Evolutionary conservation across 345 rosid species (phyloP), one percentile per base, ranked within the genome.

Genomic region (Eucalyptus regnans): DNA sequence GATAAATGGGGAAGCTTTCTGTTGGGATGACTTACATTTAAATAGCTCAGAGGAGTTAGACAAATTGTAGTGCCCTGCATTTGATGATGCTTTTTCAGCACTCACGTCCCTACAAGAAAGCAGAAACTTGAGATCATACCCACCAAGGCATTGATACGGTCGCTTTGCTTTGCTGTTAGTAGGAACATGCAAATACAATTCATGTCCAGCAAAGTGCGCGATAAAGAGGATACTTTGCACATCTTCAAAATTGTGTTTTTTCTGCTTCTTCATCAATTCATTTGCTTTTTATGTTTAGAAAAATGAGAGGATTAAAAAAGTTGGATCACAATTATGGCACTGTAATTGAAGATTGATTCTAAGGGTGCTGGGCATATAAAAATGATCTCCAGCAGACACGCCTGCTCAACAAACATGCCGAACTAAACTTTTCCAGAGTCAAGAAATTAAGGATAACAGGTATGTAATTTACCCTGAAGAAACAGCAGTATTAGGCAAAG

Each of bases 1-100:
- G 92, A 93, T 91, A 31, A 91, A 93, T 43, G 92, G 88, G 86
- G 94, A 93, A 84, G 87, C 91, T 83, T 90, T 91, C 87, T 86
- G 71, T 50, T 89, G 86, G 16, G 91, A 44, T 33, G 91, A 86
- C 86, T 89, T 90, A 49, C 87, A 51, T 86, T 89, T 90, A 49
- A 90, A 83, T 20, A 92, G 31, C 83, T 90, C 89, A 4, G 91
- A 90, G 71, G 93, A 87, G n/a, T 90, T 92, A 29, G 88, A 66
- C 58, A 86, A 43, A 85, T 88, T 80, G 29, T 44, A 56, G 60
- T 58, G 81, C 33, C 49, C 52, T 20, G n/a, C 7, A 60, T 31
- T 56, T 66, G 86, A 33, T 54, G 60, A 79, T 88, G 66, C 46
- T 43, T 68, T 46, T 66, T 68, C 60, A 68, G 31, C 33, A 49